These are phyloP conservation scores for Phlyctochytrium planicorne DNA, from an alignment of 192 early-diverging fungal genomes.

Conservation along the genomic window DNA sequence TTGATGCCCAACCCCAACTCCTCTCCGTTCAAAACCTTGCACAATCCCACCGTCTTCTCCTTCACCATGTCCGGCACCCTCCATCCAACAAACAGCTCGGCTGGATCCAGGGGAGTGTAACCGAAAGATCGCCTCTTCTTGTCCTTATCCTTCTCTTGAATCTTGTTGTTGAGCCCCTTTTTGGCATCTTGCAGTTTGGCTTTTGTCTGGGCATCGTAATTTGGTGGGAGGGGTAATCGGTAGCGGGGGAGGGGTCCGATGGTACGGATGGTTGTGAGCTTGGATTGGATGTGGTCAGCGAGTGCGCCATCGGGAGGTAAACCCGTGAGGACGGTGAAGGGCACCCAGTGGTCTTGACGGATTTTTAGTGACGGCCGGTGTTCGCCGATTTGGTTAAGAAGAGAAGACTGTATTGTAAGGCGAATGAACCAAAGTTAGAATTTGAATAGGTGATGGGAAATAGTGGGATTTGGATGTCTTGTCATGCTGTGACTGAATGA, in stretches of 20 bases:
- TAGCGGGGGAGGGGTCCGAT: slow-evolving; percentile 5
- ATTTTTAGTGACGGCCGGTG: slow-evolving; percentile 32
- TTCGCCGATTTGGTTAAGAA: slow-evolving; percentile 46
- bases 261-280: not conserved
- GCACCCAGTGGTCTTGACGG: slow-evolving; percentile 52
- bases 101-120: not conserved
- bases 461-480: not conserved
- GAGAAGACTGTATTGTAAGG: slow-evolving; percentile 19
- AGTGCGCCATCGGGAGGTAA: slow-evolving; percentile 2
- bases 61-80: slow-evolving; percentile 33
- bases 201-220: not conserved
- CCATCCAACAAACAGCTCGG: slow-evolving; percentile 26
- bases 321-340: slow-evolving; percentile 47
- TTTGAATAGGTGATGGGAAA: not conserved
- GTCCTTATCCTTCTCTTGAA: not conserved
- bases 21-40: slow-evolving; percentile 17
- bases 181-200: not conserved
- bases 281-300: no score
- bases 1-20: slow-evolving; percentile 7
- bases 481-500: no score
- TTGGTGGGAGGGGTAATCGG: slow-evolving; percentile 22
- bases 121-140: slow-evolving; percentile 8
- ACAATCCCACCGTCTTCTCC: slow-evolving; percentile 26
- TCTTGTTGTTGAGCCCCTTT: not conserved
- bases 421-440: no score